Evolutionary conservation across 768 basidiomycete genomes (phyloP), one percentile per base, ranked within the genome.

Genomic region (Boletus patriciae): DNA sequence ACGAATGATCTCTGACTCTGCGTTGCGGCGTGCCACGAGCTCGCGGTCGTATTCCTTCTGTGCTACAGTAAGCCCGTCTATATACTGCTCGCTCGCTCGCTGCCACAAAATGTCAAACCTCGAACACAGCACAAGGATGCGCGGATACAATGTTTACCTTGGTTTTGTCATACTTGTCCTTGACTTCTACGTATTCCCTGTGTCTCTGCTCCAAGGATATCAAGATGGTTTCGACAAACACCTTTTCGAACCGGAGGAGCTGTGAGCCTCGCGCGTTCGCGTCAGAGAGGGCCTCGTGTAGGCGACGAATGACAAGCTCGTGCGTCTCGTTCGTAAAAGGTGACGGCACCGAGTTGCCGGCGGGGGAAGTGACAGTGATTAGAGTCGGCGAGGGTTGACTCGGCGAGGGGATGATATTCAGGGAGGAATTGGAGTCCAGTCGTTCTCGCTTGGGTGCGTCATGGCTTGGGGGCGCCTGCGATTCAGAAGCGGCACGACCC

Each of bases 1-100:
- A 41, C 90, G 83, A 23, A 88, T 88, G 55, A 98, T 90, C 74
- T 98, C 94, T 0, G 91, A 87, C 73, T 98, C 94, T 1, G 92
- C 90, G 60, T 98, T 94, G 18, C 92, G 84, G 19, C 96, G 83
- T 21, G 87, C 85, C 55, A 90, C 86, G 36, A 94, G 79, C 72
- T 98, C 97, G 50, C 84, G 84, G 67, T 98, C 95, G 68, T 96
- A 98, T 68, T 98, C 97, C 42, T 88, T 87, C 63, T 94, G 91
- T 3, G 96, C 94, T 25, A 95, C 94, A 1, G 87, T 87, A 41
- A 99, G 77, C 41, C 97, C 97, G 59, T 94, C 90, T 53, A 94
- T 90, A 59, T 91, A 95, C 61, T 93, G 90, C 61, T 90, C 89
- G 68, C 93, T 97, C 46, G 90, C 86, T 48, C 96, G 80, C 96